phyloP scores from a whole-genome alignment of 768 basidiomycete genomes.

The Trametes cinnabarina region DNA sequence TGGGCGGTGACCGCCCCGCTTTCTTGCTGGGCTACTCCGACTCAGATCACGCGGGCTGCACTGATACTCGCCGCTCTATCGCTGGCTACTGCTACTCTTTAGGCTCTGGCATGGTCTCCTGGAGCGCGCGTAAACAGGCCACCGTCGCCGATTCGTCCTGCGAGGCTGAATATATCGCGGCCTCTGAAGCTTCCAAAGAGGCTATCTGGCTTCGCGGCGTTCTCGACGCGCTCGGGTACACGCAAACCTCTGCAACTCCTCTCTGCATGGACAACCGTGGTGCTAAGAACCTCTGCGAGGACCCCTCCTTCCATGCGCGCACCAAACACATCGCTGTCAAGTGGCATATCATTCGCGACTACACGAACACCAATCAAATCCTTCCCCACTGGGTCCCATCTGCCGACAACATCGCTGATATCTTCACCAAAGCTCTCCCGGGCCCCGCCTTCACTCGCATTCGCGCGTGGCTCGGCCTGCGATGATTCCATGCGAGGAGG shows the following conservation, averaged over 20 bases:
- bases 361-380: conserved; percentile 28
- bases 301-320: conserved; percentile 35
- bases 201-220: conserved; percentile 29
- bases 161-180: conserved; percentile 47
- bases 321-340: conserved; percentile 45
- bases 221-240: conserved; percentile 21
- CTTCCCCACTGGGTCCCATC: conserved; percentile 32
- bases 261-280: conserved; percentile 37
- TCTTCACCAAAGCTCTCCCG: conserved; percentile 40
- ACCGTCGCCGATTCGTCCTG: conserved; percentile 28
- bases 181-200: conserved; percentile 29
- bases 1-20: conserved; percentile 11
- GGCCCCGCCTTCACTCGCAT: conserved; percentile 18
- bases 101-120: conserved; percentile 24
- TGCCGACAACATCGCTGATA: conserved; percentile 37
- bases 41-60: conserved; percentile 28
- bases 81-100: conserved; percentile 28
- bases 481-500: conserved; percentile 19
- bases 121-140: conserved; percentile 28
- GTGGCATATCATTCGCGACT: conserved; percentile 38
- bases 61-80: conserved; percentile 25
- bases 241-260: conserved; percentile 14
- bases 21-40: conserved; percentile 19
- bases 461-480: conserved; percentile 21
- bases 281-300: conserved; percentile 34